phyloP scores from a whole-genome alignment of 305 asterid species.

The Fraxinus paxiana region DNA sequence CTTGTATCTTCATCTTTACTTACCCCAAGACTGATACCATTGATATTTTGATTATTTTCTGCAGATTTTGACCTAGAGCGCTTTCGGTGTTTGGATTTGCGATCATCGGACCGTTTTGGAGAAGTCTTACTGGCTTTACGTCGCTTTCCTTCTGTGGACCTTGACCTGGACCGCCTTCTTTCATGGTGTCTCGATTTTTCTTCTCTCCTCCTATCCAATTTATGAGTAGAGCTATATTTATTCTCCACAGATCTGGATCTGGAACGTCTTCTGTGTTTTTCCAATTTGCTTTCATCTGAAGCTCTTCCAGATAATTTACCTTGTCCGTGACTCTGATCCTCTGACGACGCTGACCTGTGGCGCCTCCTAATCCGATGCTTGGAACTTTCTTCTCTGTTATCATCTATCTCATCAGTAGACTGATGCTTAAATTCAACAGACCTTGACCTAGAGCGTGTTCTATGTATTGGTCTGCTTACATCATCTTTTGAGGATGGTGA shows the following conservation, averaged over 20 bases:
- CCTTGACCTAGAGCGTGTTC: constrained; percentile 66
- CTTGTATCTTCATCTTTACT: constrained; percentile 39
- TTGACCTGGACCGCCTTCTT: constrained; percentile 59
- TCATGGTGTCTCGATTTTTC: constrained; percentile 50
- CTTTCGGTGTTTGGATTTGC: constrained; percentile 54
- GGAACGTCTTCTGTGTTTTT: constrained; percentile 49
- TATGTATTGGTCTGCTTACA: constrained; percentile 50
- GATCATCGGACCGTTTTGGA: constrained; percentile 42
- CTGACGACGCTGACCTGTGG: constrained; percentile 57
- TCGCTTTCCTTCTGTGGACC: constrained; percentile 57
- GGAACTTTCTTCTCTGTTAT: constrained; percentile 41
- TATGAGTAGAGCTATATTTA: constrained; percentile 44
- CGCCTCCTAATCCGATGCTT: constrained; percentile 45
- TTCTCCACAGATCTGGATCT: constrained; percentile 62
- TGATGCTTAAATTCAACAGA: constrained; percentile 55
- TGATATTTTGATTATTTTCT: constrained; percentile 35
- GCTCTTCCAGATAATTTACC: constrained; percentile 41
- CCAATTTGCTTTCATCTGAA: constrained; percentile 49
- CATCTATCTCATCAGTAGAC: constrained; percentile 46
- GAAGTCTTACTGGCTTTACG: constrained; percentile 42
- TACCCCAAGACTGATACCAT: constrained; percentile 29
- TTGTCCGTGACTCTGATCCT: constrained; percentile 36
- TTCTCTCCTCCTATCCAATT: constrained; percentile 54
- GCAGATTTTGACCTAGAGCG: constrained; percentile 54
- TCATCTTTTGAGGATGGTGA: constrained; percentile 62